These are phyloP conservation scores for Liquidambar formosana DNA, from an alignment of 164 flowering plant genomes.

Conservation along the genomic window DNA sequence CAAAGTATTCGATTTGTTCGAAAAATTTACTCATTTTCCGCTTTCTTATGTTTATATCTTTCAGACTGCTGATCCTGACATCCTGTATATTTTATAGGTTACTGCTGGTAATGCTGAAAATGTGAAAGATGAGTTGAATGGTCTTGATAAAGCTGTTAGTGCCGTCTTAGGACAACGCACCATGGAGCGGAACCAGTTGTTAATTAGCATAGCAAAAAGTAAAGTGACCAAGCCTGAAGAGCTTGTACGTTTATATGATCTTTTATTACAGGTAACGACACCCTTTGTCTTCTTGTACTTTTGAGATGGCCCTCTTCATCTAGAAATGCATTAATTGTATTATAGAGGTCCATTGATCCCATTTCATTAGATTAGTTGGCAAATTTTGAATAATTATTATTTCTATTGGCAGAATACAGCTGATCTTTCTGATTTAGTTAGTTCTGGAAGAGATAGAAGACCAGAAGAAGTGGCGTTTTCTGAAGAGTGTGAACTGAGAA, in stretches of 20 bases:
- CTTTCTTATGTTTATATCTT: conserved; percentile 3
- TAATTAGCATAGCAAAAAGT: conserved; percentile 74
- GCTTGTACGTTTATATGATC: conserved; percentile 94
- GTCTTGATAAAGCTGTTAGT: conserved; percentile 96
- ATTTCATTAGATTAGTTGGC: background rate
- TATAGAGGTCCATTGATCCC: no score
- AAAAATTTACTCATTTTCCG: background rate
- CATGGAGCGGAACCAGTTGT: conserved; percentile 86
- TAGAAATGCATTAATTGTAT: background rate
- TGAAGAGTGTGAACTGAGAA: conserved; percentile 73
- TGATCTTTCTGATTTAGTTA: conserved; percentile 90
- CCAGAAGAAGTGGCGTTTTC: conserved; percentile 79
- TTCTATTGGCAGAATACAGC: conserved; percentile 64
- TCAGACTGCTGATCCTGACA: conserved; percentile 11
- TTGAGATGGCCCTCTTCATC: background rate
- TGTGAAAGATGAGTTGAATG: conserved; percentile 87
- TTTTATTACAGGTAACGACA: conserved; percentile 70
- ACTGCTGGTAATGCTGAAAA: conserved; percentile 87
- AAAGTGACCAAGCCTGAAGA: conserved; percentile 92
- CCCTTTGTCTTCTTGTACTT: background rate
- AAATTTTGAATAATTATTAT: conserved; percentile 8
- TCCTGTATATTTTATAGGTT: conserved; percentile 46
- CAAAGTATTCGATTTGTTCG: background rate
- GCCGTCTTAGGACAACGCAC: conserved; percentile 83
- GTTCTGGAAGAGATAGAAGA: conserved; percentile 91